Percentiles rank a stretch among this genome's conserved stretches.
phyloP scores from a whole-genome alignment of 441 rosid species.

The Arabidopsis hybrid region DNA sequence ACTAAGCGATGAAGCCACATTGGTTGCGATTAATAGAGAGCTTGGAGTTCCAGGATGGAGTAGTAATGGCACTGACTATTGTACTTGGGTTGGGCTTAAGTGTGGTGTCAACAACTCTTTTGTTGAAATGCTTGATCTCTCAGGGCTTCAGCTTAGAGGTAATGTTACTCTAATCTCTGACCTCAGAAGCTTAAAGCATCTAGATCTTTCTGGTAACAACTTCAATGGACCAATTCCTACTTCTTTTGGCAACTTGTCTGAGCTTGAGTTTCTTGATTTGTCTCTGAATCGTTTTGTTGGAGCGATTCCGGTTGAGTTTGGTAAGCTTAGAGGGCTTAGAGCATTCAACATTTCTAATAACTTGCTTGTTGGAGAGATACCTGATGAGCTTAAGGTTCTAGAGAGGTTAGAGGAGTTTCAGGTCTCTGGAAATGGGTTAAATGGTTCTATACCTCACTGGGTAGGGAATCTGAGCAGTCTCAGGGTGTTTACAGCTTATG shows the following conservation, averaged over 20 bases:
- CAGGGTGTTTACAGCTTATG: constrained; percentile 88
- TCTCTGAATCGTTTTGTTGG: constrained; percentile 84
- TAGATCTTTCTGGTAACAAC: constrained; percentile 83
- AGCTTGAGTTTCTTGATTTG: constrained; percentile 90
- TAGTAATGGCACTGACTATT: constrained; percentile 64
- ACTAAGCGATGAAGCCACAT: constrained; percentile 59
- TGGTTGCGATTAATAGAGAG: constrained; percentile 75
- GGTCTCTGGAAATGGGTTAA: constrained; percentile 74
- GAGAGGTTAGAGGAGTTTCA: constrained; percentile 79
- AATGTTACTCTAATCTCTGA: constrained; percentile 67
- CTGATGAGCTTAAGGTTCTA: constrained; percentile 65
- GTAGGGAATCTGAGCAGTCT: constrained; percentile 75
- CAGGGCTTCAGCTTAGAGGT: constrained; percentile 85
- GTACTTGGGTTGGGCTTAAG: constrained; percentile 77
- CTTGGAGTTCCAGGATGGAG: constrained; percentile 88
- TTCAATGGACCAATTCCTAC: constrained; percentile 77
- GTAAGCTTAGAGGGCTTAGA: constrained; percentile 66
- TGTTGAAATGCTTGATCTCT: constrained; percentile 78
- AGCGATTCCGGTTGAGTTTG: constrained; percentile 68
- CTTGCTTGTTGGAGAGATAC: constrained; percentile 73
- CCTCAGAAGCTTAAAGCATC: constrained; percentile 75
- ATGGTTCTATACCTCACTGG: constrained; percentile 88
- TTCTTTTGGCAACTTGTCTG: constrained; percentile 70
- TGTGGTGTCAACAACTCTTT: constrained; percentile 70
- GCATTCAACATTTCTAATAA: constrained; percentile 82